Evolutionary conservation across 345 rosid genomes (phyloP).

Genomic region (Eucalyptus leucophloia): DNA sequence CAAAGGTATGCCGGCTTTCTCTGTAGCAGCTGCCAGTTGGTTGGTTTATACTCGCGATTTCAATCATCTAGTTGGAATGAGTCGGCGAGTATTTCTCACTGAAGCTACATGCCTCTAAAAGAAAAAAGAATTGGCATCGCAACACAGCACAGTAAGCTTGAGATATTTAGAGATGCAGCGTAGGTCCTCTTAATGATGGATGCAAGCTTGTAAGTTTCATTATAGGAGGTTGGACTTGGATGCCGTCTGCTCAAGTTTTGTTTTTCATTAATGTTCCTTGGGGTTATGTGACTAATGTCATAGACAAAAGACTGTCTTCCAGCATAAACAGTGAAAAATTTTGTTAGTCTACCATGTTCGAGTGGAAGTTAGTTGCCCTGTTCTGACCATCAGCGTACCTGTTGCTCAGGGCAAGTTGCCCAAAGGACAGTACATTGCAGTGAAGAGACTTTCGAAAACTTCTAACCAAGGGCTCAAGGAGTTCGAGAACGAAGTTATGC

Average conservation of each 20-base stretch:
- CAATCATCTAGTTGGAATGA: too few species aligned
- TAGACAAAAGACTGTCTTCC: neutral
- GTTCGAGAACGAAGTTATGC: slow-evolving; percentile 19
- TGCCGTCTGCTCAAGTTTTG: neutral
- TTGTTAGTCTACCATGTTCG: neutral
- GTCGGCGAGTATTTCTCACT: too few species aligned
- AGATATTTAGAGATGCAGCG: neutral
- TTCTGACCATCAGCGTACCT: neutral
- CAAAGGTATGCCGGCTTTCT: neutral
- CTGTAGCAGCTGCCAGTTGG: neutral
- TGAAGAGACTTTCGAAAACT: slow-evolving; percentile 23
- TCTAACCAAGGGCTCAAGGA: slow-evolving; percentile 27
- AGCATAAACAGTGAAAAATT: neutral
- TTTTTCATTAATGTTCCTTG: neutral
- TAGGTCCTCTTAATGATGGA: neutral
- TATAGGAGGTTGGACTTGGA: neutral
- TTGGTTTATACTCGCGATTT: neutral
- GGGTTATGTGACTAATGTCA: neutral
- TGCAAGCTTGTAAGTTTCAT: neutral
- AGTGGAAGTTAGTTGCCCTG: neutral
- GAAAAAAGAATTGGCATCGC: too few species aligned
- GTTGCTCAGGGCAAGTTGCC: slow-evolving; percentile 7
- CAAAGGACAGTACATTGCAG: slow-evolving; percentile 24
- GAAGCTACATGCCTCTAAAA: neutral
- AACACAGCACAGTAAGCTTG: neutral